Conservation (phyloP, 345 rosid genomes). For the Bruguiera gymnorhiza region DNA sequence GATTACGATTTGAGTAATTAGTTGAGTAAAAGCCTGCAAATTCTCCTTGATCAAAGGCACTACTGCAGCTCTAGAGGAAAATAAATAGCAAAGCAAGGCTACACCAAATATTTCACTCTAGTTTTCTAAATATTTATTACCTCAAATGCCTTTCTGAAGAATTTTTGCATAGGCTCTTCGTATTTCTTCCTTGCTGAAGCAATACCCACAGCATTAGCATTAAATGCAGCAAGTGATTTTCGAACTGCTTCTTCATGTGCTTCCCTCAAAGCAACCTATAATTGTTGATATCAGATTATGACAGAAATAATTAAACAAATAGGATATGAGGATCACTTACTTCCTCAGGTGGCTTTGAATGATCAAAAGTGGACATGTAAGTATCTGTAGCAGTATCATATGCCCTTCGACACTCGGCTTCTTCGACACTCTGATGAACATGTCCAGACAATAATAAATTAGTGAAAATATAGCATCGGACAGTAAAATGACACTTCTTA, state of each 20-base stretch:
- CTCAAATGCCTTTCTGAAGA: constrained; percentile 78
- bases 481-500: background rate
- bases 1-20: background rate
- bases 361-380: constrained; percentile 67
- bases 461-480: background rate
- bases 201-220: constrained; percentile 76
- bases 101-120: background rate
- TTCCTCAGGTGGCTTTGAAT: constrained; percentile 78
- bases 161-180: constrained; percentile 84
- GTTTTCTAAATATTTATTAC: constrained; percentile 30
- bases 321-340: constrained; percentile 40
- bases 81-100: background rate
- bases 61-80: background rate
- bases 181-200: constrained; percentile 75
- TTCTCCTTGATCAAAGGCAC: background rate
- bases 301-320: constrained; percentile 17
- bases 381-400: constrained; percentile 74
- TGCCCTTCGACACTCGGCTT: constrained; percentile 91
- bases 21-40: background rate
- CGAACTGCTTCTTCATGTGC: constrained; percentile 86
- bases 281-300: constrained; percentile 29
- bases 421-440: constrained; percentile 85
- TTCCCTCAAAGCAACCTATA: constrained; percentile 76
- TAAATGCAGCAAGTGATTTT: constrained; percentile 61
- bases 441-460: background rate